phyloP scores from a whole-genome alignment of 495 filamentous ascomycete species.

The Apodospora peruviana region DNA sequence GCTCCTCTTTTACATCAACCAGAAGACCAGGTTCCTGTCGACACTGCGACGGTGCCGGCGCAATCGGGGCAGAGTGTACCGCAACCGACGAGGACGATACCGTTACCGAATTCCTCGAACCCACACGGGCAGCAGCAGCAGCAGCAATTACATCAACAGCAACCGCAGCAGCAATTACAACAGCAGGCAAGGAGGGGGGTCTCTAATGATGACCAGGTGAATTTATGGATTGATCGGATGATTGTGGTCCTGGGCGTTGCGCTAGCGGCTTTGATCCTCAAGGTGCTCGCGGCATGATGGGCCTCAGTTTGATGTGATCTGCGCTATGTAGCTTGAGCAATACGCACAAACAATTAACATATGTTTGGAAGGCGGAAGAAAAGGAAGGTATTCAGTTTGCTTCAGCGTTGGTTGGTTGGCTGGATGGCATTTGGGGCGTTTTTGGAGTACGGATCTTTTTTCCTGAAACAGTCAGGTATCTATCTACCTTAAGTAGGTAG shows the following conservation, averaged over 20 bases:
- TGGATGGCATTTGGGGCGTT: too few species aligned
- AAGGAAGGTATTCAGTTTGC: too few species aligned
- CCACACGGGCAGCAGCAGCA: constrained; percentile 1
- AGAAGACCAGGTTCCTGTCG: too few species aligned
- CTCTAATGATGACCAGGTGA: constrained; percentile 25
- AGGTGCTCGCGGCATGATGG: constrained; percentile 29
- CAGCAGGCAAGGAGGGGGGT: constrained; percentile 9
- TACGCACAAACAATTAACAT: too few species aligned
- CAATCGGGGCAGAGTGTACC: constrained; percentile 24
- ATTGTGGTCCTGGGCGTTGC: constrained; percentile 49
- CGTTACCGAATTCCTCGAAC: constrained; percentile 13
- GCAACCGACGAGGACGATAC: constrained; percentile 32
- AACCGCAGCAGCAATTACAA: constrained; percentile 25
- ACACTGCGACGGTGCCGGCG: constrained; percentile 5
- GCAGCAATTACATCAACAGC: constrained; percentile 9
- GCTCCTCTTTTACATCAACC: constrained; percentile 11
- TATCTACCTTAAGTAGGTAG: too few species aligned
- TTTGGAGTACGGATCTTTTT: too few species aligned
- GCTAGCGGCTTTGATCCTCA: constrained; percentile 48
- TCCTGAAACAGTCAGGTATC: too few species aligned
- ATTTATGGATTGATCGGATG: constrained; percentile 55
- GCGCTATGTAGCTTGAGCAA: too few species aligned
- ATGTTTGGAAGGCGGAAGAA: too few species aligned
- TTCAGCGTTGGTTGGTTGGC: too few species aligned
- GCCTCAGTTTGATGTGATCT: too few species aligned